Base-by-base conservation (phyloP, 768 basidiomycete species). In the Scleroderma citrinum region DNA sequence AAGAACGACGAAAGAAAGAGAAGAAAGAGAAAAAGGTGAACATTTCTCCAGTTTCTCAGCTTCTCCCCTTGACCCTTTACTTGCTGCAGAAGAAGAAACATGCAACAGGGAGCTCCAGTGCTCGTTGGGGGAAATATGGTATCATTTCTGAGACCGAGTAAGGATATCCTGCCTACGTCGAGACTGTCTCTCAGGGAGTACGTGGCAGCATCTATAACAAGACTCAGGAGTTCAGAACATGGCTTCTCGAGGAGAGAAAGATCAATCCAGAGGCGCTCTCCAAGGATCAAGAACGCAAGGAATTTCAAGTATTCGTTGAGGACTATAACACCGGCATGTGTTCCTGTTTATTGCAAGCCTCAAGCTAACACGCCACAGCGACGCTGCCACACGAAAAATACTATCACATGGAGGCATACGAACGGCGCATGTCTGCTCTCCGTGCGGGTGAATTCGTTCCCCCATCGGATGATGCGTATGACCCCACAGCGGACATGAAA, bases 301-400 rank as follows among this genome's bases (percentile, higher is more conserved):
- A 92, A 60, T 96, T 94, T 63, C 72, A 80, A 5, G 75, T 76
- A 19, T 94, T 87, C 58, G 79, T 88, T 19, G 89, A 92, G 64
- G 89, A 91, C 61, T 91, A 75, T 60, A 89, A 92, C 58, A 90
- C 87, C 26, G 85, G 88, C 83, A 52, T 26, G 72, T n/a, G n/a
- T n/a, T n/a, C 53, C 36, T 29, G 23, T 49, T 37, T 19, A 19
- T 20, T 16, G 6, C 48, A 8, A 19, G 30, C 31, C 36, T 26
- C 32, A 42, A 38, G 35, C 52, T 49, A 20, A 42, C 23, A 17
- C n/a, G 20, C 30, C 12, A 59, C 26, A 92, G 92, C 92, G 13
- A 96, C 93, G 3, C 75, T 96, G 3, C 90, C 93, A 10, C 87
- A 95, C 59, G 92, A 94, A 64, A 96, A 96, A 64, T 96, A 93